Base-by-base conservation (phyloP, 2,329 filamentous ascomycete species). In the Zymoseptoria ardabiliae region DNA sequence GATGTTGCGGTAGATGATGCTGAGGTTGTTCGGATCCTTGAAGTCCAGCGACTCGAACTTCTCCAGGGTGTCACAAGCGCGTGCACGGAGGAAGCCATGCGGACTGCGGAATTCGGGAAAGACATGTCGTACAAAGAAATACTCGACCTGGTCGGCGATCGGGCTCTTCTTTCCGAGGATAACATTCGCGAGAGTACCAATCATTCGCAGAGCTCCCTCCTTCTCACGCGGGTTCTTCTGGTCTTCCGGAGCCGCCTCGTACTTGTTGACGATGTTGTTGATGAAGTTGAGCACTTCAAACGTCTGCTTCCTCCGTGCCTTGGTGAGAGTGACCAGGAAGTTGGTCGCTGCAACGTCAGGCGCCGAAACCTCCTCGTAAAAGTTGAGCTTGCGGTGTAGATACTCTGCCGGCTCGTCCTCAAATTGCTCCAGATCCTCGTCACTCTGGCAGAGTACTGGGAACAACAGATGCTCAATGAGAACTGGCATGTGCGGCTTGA, bases 1-100 rank as follows among this genome's bases (percentile, higher is more conserved):
- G 63, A 99, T 97, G 73, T 96, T 95, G 60, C 91, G 87, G 79
- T 99, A 99, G 71, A 99, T 96, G 70, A 91, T 87, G 71, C 97
- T 88, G 48, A 99, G 85, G 76, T 99, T 97, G 79, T 93, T 92
- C 58, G 88, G 85, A 70, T 99, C 93, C 79, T 96, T 91, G 83
- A 97, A 99, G 73, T 99, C 89, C 63, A 97, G 85, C 74, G 93
- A 88, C 77, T 97, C 92, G 66, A 97, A 99, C 77, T 97, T 97
- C 79, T 97, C 94, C 61, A 99, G 85, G 0, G 93, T 97, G 73
- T 99, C 93, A 76, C 94, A 99, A 65, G 94, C 94, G 65, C 94
- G 88, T 35, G 94, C 94, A 59, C 94, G 89, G 54, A 99, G 85
- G 78, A 92, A 97, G 41, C 93, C 94, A 71, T 96, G 90, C 13